phyloP scores from a whole-genome alignment of 805 yeast genomes.

The Barnettozyma californica region DNA sequence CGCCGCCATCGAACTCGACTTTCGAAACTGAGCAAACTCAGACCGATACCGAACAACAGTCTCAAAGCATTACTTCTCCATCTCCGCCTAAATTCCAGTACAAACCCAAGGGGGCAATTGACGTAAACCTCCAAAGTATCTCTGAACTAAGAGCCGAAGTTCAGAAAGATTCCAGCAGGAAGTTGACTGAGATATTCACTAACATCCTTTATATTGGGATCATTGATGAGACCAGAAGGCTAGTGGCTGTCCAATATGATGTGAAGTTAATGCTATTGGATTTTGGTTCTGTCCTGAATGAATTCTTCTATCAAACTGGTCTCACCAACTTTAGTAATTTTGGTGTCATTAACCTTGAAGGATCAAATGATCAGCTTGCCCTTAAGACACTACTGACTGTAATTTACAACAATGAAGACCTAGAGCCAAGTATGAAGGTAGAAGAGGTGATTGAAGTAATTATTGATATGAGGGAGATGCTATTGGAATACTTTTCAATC shows the following conservation, averaged over 20 bases:
- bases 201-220: constrained; percentile 76
- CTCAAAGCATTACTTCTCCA: neutral
- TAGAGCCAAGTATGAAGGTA: constrained; percentile 22
- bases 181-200: constrained; percentile 61
- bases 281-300: constrained; percentile 62
- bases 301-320: constrained; percentile 77
- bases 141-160: constrained; percentile 48
- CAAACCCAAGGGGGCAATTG: constrained; percentile 27
- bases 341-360: constrained; percentile 48
- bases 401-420: constrained; percentile 10
- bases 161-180: constrained; percentile 39
- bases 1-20: neutral
- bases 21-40: neutral
- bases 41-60: neutral
- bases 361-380: constrained; percentile 19
- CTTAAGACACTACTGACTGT: constrained; percentile 6
- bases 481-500: constrained; percentile 70
- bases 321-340: constrained; percentile 76
- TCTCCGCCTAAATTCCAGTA: neutral
- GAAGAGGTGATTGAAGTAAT: constrained; percentile 26
- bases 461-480: constrained; percentile 65
- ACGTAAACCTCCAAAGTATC: constrained; percentile 55
- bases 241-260: constrained; percentile 82
- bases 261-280: constrained; percentile 74
- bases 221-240: constrained; percentile 62